Base-by-base conservation (phyloP, 2,329 filamentous ascomycete genomes). In the Rhytidhysteron rufulum region DNA sequence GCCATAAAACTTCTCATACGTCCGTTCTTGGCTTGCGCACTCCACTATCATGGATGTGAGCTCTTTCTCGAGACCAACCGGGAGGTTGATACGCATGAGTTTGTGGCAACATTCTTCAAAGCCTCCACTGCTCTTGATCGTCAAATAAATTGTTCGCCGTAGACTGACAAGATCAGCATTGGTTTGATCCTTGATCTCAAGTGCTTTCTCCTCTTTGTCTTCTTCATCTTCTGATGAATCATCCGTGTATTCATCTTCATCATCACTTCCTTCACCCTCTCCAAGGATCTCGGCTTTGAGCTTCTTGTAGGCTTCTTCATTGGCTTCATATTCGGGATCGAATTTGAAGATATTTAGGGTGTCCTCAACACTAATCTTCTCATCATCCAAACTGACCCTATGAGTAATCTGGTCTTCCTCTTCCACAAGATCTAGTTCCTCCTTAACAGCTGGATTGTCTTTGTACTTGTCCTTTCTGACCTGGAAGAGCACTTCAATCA, bases 341-440 rank as follows among this genome's bases (percentile, higher is more conserved):
- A 83, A 89, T 60, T 96, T 97, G 78, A 98, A 98, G 44, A 98
- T 84, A 58, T 98, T 98, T 39, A 97, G 74, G 0, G 81, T 79
- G 54, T 97, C 90, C 62, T 96, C 83, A 0, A 88, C 54, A n/a
- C 11, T 18, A 20, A 39, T 82, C 35, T 93, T 85, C 39, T 95
- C 76, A 27, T 89, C 82, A 49, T 95, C 87, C 21, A 98, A 69
- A 35, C 85, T 83, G 35, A 88, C 75, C 41, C 82, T 79, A 68
- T 98, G 93, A 1, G 93, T 97, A 55, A 97, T 95, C 63, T 97
- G 93, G 59, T 98, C 93, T 65, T 97, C 91, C 67, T 98, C 93
- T 67, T 97, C 91, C 7, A 98, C 88, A 33, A 98, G 67, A 66
- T 98, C 93, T 42, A 98, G 72, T 63, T 98, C 93, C 60, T 96